Base-by-base conservation (phyloP, 768 basidiomycete genomes). In the Termitomyces sp. region DNA sequence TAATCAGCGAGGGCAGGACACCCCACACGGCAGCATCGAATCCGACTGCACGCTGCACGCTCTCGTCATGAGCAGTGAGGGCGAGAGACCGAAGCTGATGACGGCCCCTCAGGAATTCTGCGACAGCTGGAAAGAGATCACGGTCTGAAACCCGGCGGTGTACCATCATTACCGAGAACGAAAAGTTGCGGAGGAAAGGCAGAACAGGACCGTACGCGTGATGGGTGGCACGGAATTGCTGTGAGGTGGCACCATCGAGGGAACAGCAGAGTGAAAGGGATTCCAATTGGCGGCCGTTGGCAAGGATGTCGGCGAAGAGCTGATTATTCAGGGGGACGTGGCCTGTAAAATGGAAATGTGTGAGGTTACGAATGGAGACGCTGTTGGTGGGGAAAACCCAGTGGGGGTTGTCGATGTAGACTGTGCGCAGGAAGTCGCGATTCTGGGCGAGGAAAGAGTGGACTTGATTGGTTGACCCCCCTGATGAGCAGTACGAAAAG, bases 11-110 rank as follows among this genome's bases (percentile, higher is more conserved):
- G 0, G 87, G 87, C 10, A 90, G 72, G 8, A 89, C 82, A 10
- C 87, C 87, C 87, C 86, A 89, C 7, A 83, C 75, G 1, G 83
- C 80, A 0, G 87, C 84, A 59, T 88, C 84, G 61, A 86, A 89
- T 27, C 88, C 88, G 10, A 85, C 75, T 7, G 77, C 73, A 59
- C 73, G 74, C 61, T 82, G 80, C 21, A 75, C 69, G 5, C 59
- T 60, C 50, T 76, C 77, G 48, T 81, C 79, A 21, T 72, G 70
- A 4, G 76, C 77, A 11, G 79, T 74, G 0, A 89, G 73, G 43
- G 77, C 73, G 25, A 89, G 76, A 0, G 80, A 80, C n/a, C 72
- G 73, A 40, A 90, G 69, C 40, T 79, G 69, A 21, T 68, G 69
- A 43, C 85, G 74, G 8, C 79, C 82, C 14, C 84, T 79, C 34